Percentiles rank a stretch among this genome's conserved stretches.
phyloP scores from a whole-genome alignment of 345 rosid species.

The Raphanus raphanistrum region DNA sequence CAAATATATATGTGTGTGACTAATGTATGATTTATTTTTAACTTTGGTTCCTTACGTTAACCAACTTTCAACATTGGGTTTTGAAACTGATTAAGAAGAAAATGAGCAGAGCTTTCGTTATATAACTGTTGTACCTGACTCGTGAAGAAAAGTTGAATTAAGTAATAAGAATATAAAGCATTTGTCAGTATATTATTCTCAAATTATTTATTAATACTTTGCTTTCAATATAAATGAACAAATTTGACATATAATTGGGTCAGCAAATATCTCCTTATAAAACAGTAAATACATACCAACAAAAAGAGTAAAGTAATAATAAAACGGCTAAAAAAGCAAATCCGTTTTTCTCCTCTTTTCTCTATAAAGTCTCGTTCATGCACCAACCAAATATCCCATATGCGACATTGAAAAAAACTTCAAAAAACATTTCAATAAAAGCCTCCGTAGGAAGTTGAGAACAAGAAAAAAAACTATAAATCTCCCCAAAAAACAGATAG shows the following conservation, averaged over 20 bases:
- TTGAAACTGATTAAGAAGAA: background rate
- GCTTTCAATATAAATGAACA: conserved; percentile 1
- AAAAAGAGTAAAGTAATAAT: background rate
- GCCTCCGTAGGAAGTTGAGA: conserved; percentile 20
- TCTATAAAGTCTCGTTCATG: conserved; percentile 31
- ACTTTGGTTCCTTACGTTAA: background rate
- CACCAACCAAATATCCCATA: background rate
- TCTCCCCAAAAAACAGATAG: background rate
- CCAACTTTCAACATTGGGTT: background rate
- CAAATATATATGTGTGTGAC: background rate
- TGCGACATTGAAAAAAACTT: background rate
- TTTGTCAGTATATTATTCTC: conserved; percentile 1
- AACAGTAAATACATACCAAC: background rate
- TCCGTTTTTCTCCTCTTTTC: conserved; percentile 27
- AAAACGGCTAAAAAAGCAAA: conserved; percentile 25
- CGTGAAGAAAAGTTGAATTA: background rate
- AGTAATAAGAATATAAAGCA: conserved; percentile 5
- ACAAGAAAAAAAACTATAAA: background rate
- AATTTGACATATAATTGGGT: conserved; percentile 13
- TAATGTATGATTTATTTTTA: background rate
- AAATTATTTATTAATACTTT: background rate
- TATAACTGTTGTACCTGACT: background rate
- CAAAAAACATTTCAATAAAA: conserved; percentile 8
- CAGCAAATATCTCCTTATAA: background rate
- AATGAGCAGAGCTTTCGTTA: background rate